Conservation (phyloP, 148 eudicot genomes). For the Rhododendron mucronatum region DNA sequence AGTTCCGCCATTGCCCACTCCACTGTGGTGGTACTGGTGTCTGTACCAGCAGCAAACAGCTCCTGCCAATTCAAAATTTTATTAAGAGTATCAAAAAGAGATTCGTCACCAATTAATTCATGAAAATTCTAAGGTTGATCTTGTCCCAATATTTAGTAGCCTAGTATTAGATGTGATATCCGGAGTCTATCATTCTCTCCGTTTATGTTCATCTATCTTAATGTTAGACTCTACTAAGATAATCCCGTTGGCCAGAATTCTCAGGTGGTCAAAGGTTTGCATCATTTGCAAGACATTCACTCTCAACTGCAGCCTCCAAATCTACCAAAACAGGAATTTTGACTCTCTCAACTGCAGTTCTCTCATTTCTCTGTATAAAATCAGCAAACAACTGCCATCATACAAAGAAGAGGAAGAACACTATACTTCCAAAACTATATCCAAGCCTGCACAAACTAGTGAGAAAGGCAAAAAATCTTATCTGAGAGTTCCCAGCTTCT, state of each 20-base stretch:
- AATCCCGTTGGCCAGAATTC: neutral
- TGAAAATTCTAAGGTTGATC: neutral
- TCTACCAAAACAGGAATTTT: neutral
- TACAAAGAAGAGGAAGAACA: neutral
- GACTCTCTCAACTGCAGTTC: neutral
- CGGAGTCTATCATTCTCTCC: neutral
- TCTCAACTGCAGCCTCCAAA: neutral
- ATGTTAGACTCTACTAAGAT: neutral
- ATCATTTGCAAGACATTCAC: neutral
- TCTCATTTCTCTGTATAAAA: neutral
- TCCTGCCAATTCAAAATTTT: slow-evolving; percentile 14
- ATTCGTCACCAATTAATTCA: neutral
- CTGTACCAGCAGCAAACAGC: slow-evolving; percentile 22
- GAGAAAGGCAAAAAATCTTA: neutral
- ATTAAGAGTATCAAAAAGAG: neutral
- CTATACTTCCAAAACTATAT: neutral
- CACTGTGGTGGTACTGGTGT: slow-evolving; percentile 7
- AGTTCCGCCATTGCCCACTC: slow-evolving; percentile 30
- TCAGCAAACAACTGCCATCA: neutral
- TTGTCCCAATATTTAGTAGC: neutral
- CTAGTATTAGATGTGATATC: neutral
- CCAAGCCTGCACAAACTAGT: neutral
- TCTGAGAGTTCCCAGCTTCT: neutral
- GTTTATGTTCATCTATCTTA: neutral
- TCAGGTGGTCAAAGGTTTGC: neutral